Evolutionary conservation across 192 early-diverging fungal genomes (phyloP), one percentile per base, ranked within the genome.

Genomic region (Umbelopsis ramanniana): DNA sequence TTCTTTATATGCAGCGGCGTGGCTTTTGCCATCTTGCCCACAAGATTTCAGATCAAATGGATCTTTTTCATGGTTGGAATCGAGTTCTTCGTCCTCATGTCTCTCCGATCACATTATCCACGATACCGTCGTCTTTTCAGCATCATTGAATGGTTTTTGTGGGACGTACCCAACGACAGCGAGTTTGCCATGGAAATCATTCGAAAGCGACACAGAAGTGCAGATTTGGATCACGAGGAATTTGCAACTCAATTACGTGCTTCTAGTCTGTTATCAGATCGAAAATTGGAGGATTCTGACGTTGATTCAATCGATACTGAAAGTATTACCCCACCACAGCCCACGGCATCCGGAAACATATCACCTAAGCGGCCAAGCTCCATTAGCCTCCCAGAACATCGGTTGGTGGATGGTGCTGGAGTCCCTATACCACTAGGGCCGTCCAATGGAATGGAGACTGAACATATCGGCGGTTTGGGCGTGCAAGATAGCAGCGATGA

Each of bases 111-210:
- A 1, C 73, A 75, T n/a, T 87, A 81, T 29, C 85, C 83, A 22
- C 71, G 80, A n/a, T 77, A 83, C 63, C 68, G 83, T 53, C 81
- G 81, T 29, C 54, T 85, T 0, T 87, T 87, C 54, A 82, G 76
- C 9, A 74, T 81, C 6, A 50, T 82, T 17, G 80, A 87, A 63
- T 80, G 77, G 76, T 52, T 85, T 23, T 63, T 87, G 12, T 85
- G 85, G 85, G 79, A 74, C 29, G 79, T 87, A 3, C 85, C 85
- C 1, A 83, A 78, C 6, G 84, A 82, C 63, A 84, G 83, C 11
- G 82, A 84, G 26, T 82, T 79, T 54, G 85, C 82, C 26, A 72
- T 87, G 45, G 83, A 85, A 48, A 50, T 82, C 45, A 43, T 87
- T 46, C 77, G 72, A 14, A 63, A 63, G 33, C 26, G 57, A 63